These are phyloP conservation scores for Peronospora destructor DNA, from an alignment of 352 stramenopile genomes.

Conservation along the genomic window DNA sequence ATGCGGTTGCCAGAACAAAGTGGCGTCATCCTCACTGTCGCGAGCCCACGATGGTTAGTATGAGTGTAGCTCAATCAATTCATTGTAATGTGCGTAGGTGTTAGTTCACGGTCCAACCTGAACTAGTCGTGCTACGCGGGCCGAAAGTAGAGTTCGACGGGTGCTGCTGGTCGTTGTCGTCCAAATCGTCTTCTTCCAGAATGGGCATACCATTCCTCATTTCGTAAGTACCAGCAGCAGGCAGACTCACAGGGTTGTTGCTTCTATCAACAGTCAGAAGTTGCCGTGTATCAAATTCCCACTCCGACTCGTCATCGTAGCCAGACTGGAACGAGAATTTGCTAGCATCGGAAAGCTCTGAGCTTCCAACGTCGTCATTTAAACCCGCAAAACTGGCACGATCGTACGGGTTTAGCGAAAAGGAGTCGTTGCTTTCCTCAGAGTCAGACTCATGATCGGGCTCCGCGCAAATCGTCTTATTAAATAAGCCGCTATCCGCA, in stretches of 20 bases:
- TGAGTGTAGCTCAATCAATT: not conserved
- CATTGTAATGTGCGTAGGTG: constrained; percentile 5
- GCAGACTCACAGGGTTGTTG: constrained; percentile 29
- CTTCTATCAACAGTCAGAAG: constrained; percentile 21
- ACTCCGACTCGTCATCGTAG: constrained; percentile 66
- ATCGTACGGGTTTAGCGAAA: constrained; percentile 66
- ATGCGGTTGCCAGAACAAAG: constrained; percentile 26
- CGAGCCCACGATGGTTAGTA: not conserved
- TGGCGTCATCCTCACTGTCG: constrained; percentile 5
- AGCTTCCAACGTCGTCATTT: constrained; percentile 39
- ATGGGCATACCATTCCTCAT: constrained; percentile 48
- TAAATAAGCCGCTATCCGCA: constrained; percentile 23
- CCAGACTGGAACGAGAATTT: constrained; percentile 76
- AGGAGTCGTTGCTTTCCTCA: constrained; percentile 40
- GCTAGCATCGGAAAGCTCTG: constrained; percentile 46
- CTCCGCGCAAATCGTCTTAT: constrained; percentile 26
- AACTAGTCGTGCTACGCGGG: constrained; percentile 41
- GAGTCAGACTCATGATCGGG: constrained; percentile 12
- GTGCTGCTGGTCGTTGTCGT: constrained; percentile 20
- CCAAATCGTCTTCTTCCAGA: constrained; percentile 51
- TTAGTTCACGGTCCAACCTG: constrained; percentile 50
- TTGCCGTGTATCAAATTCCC: constrained; percentile 56
- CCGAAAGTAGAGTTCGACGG: constrained; percentile 18
- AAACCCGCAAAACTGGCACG: constrained; percentile 67
- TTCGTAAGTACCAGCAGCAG: constrained; percentile 45